phyloP scores from a whole-genome alignment of 2,329 filamentous ascomycete genomes.

The Scortechinia acanthostroma region DNA sequence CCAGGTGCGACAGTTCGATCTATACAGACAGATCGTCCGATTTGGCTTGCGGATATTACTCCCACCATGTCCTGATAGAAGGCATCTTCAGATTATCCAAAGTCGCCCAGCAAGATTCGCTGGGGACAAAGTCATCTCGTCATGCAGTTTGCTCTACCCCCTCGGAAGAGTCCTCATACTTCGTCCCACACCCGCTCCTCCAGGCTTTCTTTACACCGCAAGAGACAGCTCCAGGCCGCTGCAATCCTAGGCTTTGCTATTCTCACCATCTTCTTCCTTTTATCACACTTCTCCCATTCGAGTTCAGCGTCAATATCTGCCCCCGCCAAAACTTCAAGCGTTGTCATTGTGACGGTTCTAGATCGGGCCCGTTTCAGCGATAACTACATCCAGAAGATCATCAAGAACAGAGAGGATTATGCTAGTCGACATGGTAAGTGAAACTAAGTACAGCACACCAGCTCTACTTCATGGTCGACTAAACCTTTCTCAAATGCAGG shows the following conservation, averaged over 20 bases:
- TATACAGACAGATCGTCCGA: no score
- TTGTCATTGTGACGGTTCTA: conserved; percentile 79
- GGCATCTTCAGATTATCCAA: neutral
- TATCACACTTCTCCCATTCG: neutral
- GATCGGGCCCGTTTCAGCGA: conserved; percentile 60
- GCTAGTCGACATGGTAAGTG: conserved; percentile 74
- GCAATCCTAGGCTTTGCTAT: neutral
- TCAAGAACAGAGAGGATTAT: conserved; percentile 77
- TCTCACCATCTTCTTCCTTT: neutral
- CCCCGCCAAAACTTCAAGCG: conserved; percentile 11
- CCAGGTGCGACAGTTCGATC: neutral
- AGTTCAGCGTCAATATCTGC: neutral
- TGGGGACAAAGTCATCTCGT: neutral
- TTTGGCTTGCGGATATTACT: no score
- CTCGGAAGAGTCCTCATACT: neutral
- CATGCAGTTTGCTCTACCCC: conserved; percentile 1
- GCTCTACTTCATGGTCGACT: neutral
- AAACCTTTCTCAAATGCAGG: conserved; percentile 38
- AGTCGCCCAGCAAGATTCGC: neutral
- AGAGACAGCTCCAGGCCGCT: neutral
- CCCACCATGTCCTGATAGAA: neutral
- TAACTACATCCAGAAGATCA: conserved; percentile 66
- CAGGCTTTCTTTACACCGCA: neutral
- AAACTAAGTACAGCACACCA: no score
- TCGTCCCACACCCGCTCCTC: neutral